Percentiles rank a stretch among this genome's conserved stretches.
Evolutionary conservation across 345 rosid genomes (phyloP).

Genomic region (Eucalyptus pauciflora): DNA sequence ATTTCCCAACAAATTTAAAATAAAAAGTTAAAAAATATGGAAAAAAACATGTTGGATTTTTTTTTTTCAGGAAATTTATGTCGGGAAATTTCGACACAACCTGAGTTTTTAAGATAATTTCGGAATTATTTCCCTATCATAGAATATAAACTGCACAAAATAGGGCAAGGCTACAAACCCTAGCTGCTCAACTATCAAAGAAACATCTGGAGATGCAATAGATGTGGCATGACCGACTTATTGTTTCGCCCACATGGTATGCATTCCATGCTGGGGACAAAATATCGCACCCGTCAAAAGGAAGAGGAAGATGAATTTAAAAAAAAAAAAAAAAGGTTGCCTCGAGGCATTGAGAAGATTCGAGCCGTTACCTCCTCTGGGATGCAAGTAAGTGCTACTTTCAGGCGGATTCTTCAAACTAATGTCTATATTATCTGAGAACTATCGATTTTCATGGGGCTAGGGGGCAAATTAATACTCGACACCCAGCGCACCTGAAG

Average conservation of each 20-base stretch:
- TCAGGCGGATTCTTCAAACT: background rate
- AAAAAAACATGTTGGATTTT: background rate
- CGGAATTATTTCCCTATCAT: no score
- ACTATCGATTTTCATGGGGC: background rate
- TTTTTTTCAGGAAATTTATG: background rate
- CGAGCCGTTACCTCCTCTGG: background rate
- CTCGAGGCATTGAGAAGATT: background rate
- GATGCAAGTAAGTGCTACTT: background rate
- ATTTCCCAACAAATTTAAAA: background rate
- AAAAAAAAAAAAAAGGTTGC: background rate
- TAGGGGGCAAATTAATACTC: background rate
- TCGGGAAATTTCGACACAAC: no score
- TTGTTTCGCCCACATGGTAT: background rate
- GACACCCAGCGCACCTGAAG: background rate
- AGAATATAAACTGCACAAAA: background rate
- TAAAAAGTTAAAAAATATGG: background rate
- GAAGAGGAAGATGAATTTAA: background rate
- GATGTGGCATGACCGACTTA: background rate
- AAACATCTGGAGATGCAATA: background rate
- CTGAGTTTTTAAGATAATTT: background rate
- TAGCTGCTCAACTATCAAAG: background rate
- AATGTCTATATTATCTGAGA: no score
- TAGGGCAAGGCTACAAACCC: background rate
- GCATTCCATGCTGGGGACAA: background rate
- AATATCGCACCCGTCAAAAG: background rate